Conservation (phyloP, 1,139 yeast species). For the Pichiaceae sp. region DNA sequence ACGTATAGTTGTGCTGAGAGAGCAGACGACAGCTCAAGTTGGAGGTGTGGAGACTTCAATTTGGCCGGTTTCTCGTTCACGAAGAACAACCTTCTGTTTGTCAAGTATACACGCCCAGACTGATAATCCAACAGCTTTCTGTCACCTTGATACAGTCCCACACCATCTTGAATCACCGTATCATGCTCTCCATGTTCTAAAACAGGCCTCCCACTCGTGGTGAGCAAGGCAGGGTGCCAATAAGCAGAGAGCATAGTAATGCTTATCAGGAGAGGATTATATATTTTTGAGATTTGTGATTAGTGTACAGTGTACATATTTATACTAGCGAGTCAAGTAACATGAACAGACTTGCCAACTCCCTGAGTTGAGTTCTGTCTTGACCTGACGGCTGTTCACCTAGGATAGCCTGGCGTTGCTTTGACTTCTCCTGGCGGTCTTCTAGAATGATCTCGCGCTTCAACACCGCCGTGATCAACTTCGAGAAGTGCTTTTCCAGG, state of each 20-base stretch:
- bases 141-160: slow-evolving; percentile 69
- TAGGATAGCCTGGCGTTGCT: not conserved
- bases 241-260: slow-evolving; percentile 1
- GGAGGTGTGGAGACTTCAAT: slow-evolving; percentile 27
- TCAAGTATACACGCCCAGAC: slow-evolving; percentile 70
- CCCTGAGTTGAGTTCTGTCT: slow-evolving; percentile 26
- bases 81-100: slow-evolving; percentile 65
- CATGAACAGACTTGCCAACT: slow-evolving; percentile 36
- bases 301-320: not conserved
- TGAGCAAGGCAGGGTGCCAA: slow-evolving; percentile 33
- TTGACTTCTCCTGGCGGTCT: slow-evolving; percentile 4
- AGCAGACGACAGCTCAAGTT: slow-evolving; percentile 41
- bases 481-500: slow-evolving; percentile 46
- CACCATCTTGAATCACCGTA: slow-evolving; percentile 40
- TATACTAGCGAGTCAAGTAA: slow-evolving; percentile 25
- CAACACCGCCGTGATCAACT: slow-evolving; percentile 56
- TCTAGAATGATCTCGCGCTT: slow-evolving; percentile 54
- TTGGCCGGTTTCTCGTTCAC: slow-evolving; percentile 38
- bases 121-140: slow-evolving; percentile 57
- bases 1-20: slow-evolving; percentile 38
- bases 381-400: not conserved
- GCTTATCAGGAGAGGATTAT: not conserved
- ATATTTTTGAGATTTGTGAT: not conserved
- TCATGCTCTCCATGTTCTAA: slow-evolving; percentile 32
- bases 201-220: slow-evolving; percentile 38